Percentiles rank a stretch among this genome's conserved stretches.
Conservation (phyloP, 768 basidiomycete genomes). For the Boletus huronensis region DNA sequence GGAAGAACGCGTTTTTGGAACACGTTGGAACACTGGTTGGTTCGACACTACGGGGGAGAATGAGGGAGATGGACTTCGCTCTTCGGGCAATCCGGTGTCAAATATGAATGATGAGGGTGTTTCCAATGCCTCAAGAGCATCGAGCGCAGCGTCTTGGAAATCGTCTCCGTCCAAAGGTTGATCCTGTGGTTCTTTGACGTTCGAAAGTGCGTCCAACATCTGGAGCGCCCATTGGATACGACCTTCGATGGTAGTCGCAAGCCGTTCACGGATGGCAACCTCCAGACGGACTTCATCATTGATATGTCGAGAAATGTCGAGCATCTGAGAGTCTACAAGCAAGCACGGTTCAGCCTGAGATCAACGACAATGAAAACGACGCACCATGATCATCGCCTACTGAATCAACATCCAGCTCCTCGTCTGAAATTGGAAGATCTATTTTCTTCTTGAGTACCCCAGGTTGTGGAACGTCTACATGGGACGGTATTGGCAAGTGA, state of each 20-base stretch:
- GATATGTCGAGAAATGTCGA: slow-evolving; percentile 16
- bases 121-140: slow-evolving; percentile 42
- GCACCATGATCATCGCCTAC: slow-evolving; percentile 17
- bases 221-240: slow-evolving; percentile 45
- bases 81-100: slow-evolving; percentile 22
- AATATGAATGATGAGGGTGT: slow-evolving; percentile 37
- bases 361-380: background rate
- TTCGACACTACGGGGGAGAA: slow-evolving; percentile 16
- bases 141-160: slow-evolving; percentile 40
- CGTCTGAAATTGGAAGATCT: slow-evolving; percentile 7
- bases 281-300: slow-evolving; percentile 43
- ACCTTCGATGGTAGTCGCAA: slow-evolving; percentile 41
- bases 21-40: slow-evolving; percentile 15
- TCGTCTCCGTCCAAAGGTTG: slow-evolving; percentile 26
- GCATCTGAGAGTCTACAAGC: slow-evolving; percentile 13
- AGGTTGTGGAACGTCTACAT: slow-evolving; percentile 13
- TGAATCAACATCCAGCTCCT: slow-evolving; percentile 8
- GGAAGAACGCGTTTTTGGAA: slow-evolving; percentile 26
- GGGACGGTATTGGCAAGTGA: slow-evolving; percentile 13
- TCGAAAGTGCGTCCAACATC: slow-evolving; percentile 36
- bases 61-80: slow-evolving; percentile 22
- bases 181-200: slow-evolving; percentile 11
- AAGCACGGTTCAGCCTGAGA: background rate
- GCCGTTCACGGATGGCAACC: slow-evolving; percentile 39
- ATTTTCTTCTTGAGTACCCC: slow-evolving; percentile 10